Evolutionary conservation across 164 flowering plant species (phyloP), one percentile per base, ranked within the genome.

Genomic region (Hamamelis virginiana): DNA sequence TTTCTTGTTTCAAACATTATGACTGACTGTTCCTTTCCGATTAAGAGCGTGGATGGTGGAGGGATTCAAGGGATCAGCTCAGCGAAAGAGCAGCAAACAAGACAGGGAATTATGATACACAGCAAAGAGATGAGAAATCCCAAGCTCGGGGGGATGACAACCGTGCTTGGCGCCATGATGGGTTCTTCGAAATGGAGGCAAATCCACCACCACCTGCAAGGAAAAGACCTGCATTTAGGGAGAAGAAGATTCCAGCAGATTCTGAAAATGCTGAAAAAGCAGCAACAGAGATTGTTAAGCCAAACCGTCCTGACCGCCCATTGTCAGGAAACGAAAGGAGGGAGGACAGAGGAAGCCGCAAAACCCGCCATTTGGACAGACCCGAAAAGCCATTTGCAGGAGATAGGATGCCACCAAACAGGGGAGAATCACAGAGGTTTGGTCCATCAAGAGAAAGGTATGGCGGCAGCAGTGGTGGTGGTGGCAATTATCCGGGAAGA

Each of bases 221-320:
- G 72, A 96, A 85, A 74, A 84, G 98, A 56, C 97, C 93, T 15
- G 86, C 97, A 66, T 96, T 96, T 78, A 83, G 91, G 56, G 99
- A 96, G 84, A 81, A 84, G 76, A 96, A 91, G 70, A 55, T 74
- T 50, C 76, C 81, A 16, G 71, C 61, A 1, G 91, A 86, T 10
- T 27, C 82, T 64, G 85, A 69, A 72, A 71, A 69, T 69, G 67
- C 65, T 47, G 78, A 78, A 3, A 75, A 73, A 76, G 71, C 73
- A 33, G 72, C 67, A 15, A 41, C 67, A 1, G 89, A 82, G 22
- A 73, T 82, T 61, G 74, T 12, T 47, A 77, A 70, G 65, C 59
- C 70, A 47, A 72, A 59, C 51, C 80, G 26, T 65, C 46, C 65
- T 23, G 75, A 79, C 26, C 74, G 62, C 23, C 69, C 70, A 14